Conservation (phyloP, 2,329 filamentous ascomycete genomes). For the Leptographium lundbergii region DNA sequence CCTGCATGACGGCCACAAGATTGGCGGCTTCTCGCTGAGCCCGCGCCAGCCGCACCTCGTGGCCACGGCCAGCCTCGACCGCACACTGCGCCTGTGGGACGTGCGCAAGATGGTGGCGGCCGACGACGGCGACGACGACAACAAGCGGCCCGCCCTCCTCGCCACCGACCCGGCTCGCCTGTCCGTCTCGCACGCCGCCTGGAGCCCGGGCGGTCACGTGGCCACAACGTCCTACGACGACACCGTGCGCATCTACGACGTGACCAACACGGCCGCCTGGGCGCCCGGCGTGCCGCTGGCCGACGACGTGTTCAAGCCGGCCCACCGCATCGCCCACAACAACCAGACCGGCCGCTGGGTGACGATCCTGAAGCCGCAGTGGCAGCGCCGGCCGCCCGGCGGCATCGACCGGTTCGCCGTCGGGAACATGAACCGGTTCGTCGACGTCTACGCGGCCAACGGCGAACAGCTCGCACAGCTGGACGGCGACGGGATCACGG, state of each 20-base stretch:
- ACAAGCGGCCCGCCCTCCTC: constrained; percentile 49
- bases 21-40: constrained; percentile 82
- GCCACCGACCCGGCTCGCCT: constrained; percentile 73
- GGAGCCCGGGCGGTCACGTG: constrained; percentile 72
- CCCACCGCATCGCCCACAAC: constrained; percentile 64
- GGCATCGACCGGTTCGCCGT: constrained; percentile 81
- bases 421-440: constrained; percentile 95
- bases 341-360: constrained; percentile 96
- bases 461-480: constrained; percentile 83
- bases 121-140: constrained; percentile 25
- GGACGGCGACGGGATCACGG: constrained; percentile 80
- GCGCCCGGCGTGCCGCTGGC: constrained; percentile 42
- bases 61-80: constrained; percentile 80
- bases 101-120: constrained; percentile 62
- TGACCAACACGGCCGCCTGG: constrained; percentile 48
- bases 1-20: constrained; percentile 73
- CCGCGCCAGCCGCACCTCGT: constrained; percentile 70
- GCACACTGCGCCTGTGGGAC: constrained; percentile 88
- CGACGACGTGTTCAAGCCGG: constrained; percentile 53
- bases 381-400: constrained; percentile 70
- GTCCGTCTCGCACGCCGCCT: constrained; percentile 86
- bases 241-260: constrained; percentile 83
- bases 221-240: constrained; percentile 94
- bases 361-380: constrained; percentile 70
- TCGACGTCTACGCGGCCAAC: constrained; percentile 73